Evolutionary conservation across 257 asterid genomes (phyloP).

Genomic region (Solanum paucissectum): DNA sequence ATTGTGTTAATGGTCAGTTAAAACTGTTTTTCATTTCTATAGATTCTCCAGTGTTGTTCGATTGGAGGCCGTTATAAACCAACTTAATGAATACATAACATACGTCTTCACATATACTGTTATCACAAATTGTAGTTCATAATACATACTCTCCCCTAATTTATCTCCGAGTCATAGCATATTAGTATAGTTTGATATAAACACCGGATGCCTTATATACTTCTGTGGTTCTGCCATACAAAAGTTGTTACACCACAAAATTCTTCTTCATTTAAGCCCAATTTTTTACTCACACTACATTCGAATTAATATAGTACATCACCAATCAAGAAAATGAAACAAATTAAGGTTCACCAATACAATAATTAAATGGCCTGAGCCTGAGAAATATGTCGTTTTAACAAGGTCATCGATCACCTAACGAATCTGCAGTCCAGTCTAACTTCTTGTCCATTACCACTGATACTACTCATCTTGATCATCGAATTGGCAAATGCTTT

Average conservation of each 20-base stretch:
- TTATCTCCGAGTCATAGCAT: not conserved
- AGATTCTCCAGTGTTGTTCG: not conserved
- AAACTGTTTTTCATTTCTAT: not conserved
- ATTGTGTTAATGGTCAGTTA: not conserved
- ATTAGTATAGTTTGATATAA: not conserved
- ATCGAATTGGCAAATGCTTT: slow-evolving; percentile 57
- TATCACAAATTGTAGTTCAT: not conserved
- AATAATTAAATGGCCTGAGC: not conserved
- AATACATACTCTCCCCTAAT: not conserved
- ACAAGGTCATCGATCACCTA: slow-evolving; percentile 1
- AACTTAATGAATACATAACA: not conserved
- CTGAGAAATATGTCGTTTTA: not conserved
- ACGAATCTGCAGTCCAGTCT: slow-evolving; percentile 43
- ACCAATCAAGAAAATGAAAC: not conserved
- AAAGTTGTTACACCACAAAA: not conserved
- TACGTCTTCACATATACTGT: not conserved
- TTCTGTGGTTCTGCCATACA: not conserved
- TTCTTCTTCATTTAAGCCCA: not conserved
- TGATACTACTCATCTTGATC: slow-evolving; percentile 77
- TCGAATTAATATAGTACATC: not conserved
- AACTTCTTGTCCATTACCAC: slow-evolving; percentile 49
- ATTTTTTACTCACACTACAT: not conserved
- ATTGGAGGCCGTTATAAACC: not conserved
- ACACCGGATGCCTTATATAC: not conserved
- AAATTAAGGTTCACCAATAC: not conserved